These are phyloP conservation scores for Nissolia schottii DNA, from an alignment of 306 rosid genomes.

Conservation along the genomic window DNA sequence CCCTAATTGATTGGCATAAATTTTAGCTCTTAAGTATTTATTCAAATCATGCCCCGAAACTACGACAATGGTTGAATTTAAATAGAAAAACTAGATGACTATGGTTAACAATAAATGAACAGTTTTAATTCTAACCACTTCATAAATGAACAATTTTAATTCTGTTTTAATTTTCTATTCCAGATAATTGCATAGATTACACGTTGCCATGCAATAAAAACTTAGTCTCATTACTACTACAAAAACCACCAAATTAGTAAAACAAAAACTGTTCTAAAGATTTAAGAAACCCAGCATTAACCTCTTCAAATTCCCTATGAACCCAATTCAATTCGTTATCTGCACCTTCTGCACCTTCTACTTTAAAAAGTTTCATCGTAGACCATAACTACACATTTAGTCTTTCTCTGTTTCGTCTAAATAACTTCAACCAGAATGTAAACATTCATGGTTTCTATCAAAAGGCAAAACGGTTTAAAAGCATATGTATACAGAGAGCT, in stretches of 20 bases:
- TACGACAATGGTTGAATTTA: not conserved
- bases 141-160: not conserved
- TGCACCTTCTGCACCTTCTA: constrained; percentile 1
- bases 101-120: not conserved
- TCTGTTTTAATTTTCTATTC: constrained; percentile 1
- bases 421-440: constrained; percentile 9
- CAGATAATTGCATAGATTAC: not conserved
- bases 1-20: constrained; percentile 49
- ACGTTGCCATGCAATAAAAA: not conserved
- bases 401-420: not conserved
- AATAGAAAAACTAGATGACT: not conserved
- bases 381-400: not conserved
- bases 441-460: not conserved
- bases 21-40: constrained; percentile 19
- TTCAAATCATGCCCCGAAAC: constrained; percentile 7
- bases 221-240: not conserved
- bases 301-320: constrained; percentile 5
- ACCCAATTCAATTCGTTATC: not conserved
- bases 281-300: too few species aligned
- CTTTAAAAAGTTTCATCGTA: not conserved
- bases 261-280: not conserved
- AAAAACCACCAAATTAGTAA: not conserved
- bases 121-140: not conserved
- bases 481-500: not conserved
- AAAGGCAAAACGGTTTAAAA: constrained; percentile 7